Conservation (phyloP, 176 grass and related monocot genomes). For the Chloris gayana region DNA sequence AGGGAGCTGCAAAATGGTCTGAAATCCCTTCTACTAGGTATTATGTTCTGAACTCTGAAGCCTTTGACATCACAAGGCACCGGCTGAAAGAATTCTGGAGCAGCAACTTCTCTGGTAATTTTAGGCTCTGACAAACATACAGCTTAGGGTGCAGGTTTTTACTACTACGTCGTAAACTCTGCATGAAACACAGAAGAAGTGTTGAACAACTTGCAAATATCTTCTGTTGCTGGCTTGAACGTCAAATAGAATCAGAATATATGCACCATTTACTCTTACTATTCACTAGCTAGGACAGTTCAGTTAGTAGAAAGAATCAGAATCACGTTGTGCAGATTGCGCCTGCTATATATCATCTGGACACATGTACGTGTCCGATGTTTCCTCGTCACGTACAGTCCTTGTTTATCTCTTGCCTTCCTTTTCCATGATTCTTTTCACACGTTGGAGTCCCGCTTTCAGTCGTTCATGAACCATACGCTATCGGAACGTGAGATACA, state of each 20-base stretch:
- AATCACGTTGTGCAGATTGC: slow-evolving; percentile 8
- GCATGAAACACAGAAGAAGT: neutral
- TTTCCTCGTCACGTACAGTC: neutral
- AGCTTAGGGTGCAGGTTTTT: neutral
- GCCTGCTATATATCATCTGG: neutral
- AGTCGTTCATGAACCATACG: neutral
- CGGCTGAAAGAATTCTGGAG: neutral
- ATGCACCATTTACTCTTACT: neutral
- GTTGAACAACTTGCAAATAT: neutral
- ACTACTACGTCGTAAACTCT: neutral
- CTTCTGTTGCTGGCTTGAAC: neutral
- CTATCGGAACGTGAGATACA: neutral
- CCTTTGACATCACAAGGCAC: neutral
- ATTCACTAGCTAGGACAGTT: neutral
- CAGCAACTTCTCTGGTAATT: neutral
- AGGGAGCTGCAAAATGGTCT: neutral
- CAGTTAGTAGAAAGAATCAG: slow-evolving; percentile 21
- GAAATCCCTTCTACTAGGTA: too few species aligned
- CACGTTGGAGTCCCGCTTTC: neutral
- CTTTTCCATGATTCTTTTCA: neutral
- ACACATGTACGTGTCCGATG: neutral
- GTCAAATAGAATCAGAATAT: slow-evolving; percentile 9
- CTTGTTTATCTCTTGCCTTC: neutral
- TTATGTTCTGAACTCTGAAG: neutral
- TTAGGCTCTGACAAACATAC: neutral